phyloP scores from a whole-genome alignment of 352 stramenopile genomes.

The Thraustochytrium striatum region DNA sequence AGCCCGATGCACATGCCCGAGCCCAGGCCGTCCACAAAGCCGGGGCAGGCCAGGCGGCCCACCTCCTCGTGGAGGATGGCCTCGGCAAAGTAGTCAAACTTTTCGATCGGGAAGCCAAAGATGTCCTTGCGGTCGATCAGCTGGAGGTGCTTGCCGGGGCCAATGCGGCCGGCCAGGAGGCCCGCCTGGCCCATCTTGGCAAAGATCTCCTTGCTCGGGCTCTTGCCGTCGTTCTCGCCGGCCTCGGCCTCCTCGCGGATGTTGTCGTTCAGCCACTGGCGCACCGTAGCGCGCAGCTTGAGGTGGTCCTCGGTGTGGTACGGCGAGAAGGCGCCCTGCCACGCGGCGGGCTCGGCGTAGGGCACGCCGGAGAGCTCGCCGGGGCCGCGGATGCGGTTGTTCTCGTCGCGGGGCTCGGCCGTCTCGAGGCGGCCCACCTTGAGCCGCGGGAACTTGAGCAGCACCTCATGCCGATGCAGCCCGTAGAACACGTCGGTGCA shows the following conservation, averaged over 20 bases:
- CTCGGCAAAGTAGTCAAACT: constrained; percentile 49
- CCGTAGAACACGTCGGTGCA: constrained; percentile 46
- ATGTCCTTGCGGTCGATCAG: constrained; percentile 31
- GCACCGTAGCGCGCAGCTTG: constrained; percentile 25
- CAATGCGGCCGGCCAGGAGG: constrained; percentile 44
- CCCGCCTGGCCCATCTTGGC: constrained; percentile 30
- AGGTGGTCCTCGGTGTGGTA: constrained; percentile 38
- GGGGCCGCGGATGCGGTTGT: background rate
- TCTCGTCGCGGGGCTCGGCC: background rate
- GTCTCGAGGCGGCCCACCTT: constrained; percentile 36
- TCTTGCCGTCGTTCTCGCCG: constrained; percentile 44
- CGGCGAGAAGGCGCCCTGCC: constrained; percentile 24
- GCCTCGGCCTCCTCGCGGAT: constrained; percentile 42
- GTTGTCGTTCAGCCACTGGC: constrained; percentile 41
- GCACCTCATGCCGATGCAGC: constrained; percentile 34
- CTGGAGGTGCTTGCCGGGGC: constrained; percentile 35
- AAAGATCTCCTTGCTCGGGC: constrained; percentile 42
- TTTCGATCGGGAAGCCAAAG: constrained; percentile 42
- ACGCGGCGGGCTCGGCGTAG: constrained; percentile 23
- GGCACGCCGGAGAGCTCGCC: constrained; percentile 21
- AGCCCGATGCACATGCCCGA: constrained; percentile 47
- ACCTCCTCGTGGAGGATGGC: constrained; percentile 47
- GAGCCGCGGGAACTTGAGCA: constrained; percentile 37
- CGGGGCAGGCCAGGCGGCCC: constrained; percentile 40
- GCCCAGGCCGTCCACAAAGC: constrained; percentile 40